Base-by-base conservation (phyloP, 306 rosid species). In the Dalbergia cochinchinensis region DNA sequence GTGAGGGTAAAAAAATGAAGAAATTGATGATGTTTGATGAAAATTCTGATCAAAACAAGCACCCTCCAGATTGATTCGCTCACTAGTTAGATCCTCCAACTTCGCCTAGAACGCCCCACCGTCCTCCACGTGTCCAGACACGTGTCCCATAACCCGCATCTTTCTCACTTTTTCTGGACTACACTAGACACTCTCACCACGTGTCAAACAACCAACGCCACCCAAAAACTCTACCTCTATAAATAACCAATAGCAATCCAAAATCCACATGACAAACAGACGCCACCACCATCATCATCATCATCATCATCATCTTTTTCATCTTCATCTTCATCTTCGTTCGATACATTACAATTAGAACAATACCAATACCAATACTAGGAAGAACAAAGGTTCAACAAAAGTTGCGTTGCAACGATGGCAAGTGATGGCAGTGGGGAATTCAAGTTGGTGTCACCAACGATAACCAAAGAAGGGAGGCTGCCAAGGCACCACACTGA, bases 401-500 rank as follows among this genome's bases (percentile, higher is more conserved):
- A 4, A 54, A 44, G n/a, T 54, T 54, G 60, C 6, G 11, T 16
- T 54, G 2, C 4, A 54, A 48, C 34, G 0, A 76, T 68, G 83
- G 85, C 84, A 0, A 78, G 61, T 47, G 65, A 90, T 76, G 87
- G 96, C 0, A 88, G 90, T 69, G 88, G 86, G 0, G 89, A 87
- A 53, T 92, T 92, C 87, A 87, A 78, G 70, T n/a, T 94, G 76
- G 91, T 76, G 8, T 91, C 90, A 6, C 87, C 95, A 0, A 19
- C 78, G 0, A 85, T 94, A 73, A 71, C 57, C 82, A 86, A 86
- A 26, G 93, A 84, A 20, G 98, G 92, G 1, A 87, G 81, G 76
- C 9, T 94, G 9, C 97, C 94, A 0, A 74, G 97, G 69, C 78
- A 92, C 60, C 80, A 85, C 88, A 91, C 96, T 0, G 83, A 64